These are phyloP conservation scores for Ceratobasidium sp. DNA, from an alignment of 1,284 basidiomycete species.

Conservation along the genomic window DNA sequence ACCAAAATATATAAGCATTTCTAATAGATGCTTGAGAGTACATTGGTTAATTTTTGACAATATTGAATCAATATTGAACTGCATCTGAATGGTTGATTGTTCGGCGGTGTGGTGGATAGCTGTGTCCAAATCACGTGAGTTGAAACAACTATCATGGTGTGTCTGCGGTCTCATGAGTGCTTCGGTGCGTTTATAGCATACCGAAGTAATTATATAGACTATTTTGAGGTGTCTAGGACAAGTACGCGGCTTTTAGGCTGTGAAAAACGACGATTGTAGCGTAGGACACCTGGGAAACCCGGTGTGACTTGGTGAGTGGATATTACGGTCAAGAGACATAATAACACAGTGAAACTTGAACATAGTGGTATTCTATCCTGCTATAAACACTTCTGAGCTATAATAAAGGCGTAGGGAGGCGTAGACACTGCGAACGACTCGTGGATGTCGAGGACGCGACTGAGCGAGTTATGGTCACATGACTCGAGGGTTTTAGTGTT, in stretches of 20 bases:
- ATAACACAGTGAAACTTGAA: no score
- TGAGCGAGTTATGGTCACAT: constrained; percentile 27
- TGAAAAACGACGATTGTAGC: background rate
- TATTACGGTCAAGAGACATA: background rate
- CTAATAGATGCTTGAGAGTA: no score
- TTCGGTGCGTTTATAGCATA: background rate
- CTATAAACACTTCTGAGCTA: no score
- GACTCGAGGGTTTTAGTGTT: constrained; percentile 13
- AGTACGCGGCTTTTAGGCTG: background rate
- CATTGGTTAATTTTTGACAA: no score
- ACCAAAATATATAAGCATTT: no score
- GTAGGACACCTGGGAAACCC: background rate
- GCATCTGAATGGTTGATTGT: no score
- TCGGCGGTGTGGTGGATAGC: no score
- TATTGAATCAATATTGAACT: no score
- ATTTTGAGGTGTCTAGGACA: background rate
- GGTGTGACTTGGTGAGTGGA: background rate
- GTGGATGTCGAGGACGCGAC: constrained; percentile 20
- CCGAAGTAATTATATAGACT: no score
- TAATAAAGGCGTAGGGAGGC: no score
- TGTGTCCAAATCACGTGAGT: constrained; percentile 39
- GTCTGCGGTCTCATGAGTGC: background rate
- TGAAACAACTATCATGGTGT: constrained; percentile 33
- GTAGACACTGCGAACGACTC: background rate
- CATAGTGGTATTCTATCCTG: no score